phyloP scores from a whole-genome alignment of 169 alveolate species.

The Eimeria falciformis region DNA sequence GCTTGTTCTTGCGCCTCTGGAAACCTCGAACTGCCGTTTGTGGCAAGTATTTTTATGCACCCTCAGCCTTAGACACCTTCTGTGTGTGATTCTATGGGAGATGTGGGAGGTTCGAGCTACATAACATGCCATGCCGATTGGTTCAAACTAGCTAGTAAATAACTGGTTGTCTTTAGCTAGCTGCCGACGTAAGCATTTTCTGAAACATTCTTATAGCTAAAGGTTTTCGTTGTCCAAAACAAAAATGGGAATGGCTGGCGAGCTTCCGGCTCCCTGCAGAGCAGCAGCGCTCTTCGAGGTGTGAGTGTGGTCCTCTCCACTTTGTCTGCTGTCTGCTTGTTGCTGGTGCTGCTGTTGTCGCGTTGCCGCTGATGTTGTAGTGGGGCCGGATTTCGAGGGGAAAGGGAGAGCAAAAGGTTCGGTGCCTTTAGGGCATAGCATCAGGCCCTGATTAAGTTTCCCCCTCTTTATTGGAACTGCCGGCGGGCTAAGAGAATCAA shows the following conservation, averaged over 20 bases:
- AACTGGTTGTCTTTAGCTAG: too few species aligned
- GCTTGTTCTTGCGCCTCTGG: too few species aligned
- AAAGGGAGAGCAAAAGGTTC: background rate
- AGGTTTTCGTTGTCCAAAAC: background rate
- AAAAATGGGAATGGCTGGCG: background rate
- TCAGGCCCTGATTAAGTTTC: background rate
- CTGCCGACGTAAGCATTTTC: too few species aligned
- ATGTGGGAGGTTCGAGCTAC: too few species aligned
- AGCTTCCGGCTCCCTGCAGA: background rate
- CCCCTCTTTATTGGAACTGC: background rate
- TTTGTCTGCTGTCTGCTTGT: too few species aligned
- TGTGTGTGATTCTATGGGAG: too few species aligned
- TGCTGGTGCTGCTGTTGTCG: background rate
- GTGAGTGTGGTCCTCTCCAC: background rate
- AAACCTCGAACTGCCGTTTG: too few species aligned
- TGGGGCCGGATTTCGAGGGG: background rate
- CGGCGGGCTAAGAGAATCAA: background rate
- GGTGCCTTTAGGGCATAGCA: background rate
- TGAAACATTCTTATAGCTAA: background rate
- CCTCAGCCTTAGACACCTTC: too few species aligned
- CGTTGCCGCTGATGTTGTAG: background rate
- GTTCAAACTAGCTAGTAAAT: too few species aligned
- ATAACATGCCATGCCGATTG: too few species aligned
- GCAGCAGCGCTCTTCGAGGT: background rate
- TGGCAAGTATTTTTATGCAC: too few species aligned